Evolutionary conservation across 495 filamentous ascomycete species (phyloP).

Genomic region (Parmelia sp.): DNA sequence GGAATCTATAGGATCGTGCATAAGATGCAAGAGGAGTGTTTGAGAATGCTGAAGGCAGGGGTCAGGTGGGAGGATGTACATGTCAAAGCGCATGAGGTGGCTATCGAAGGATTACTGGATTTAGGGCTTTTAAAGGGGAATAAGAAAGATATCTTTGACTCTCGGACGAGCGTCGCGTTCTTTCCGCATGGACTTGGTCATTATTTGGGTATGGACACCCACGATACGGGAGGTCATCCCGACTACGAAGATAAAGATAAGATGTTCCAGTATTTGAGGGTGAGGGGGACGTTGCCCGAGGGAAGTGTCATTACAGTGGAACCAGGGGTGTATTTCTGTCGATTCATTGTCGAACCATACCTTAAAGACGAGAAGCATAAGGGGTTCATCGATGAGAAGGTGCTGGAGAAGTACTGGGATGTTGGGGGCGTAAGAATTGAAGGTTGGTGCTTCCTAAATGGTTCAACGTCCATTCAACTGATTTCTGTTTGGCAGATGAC

Average conservation of each 20-base stretch:
- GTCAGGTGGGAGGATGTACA: constrained; percentile 63
- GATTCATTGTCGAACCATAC: constrained; percentile 84
- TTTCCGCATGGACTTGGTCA: constrained; percentile 91
- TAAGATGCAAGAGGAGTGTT: constrained; percentile 75
- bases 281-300: constrained; percentile 63
- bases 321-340: constrained; percentile 88
- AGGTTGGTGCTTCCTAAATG: constrained; percentile 19
- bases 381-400: constrained; percentile 65
- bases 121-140: constrained; percentile 60
- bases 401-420: constrained; percentile 62
- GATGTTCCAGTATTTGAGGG: constrained; percentile 56
- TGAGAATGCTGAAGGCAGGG: constrained; percentile 58
- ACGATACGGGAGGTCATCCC: constrained; percentile 61
- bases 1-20: constrained; percentile 71
- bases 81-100: constrained; percentile 63
- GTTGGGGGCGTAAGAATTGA: constrained; percentile 90
- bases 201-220: constrained; percentile 83
- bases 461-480: not conserved
- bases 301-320: constrained; percentile 83
- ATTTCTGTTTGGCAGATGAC: constrained; percentile 48
- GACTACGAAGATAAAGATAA: constrained; percentile 78
- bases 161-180: constrained; percentile 69
- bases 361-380: constrained; percentile 54
- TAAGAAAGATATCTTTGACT: constrained; percentile 55
- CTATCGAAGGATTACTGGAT: constrained; percentile 58